phyloP scores from a whole-genome alignment of 1,284 basidiomycete genomes.

The Phenoliferia sp. region DNA sequence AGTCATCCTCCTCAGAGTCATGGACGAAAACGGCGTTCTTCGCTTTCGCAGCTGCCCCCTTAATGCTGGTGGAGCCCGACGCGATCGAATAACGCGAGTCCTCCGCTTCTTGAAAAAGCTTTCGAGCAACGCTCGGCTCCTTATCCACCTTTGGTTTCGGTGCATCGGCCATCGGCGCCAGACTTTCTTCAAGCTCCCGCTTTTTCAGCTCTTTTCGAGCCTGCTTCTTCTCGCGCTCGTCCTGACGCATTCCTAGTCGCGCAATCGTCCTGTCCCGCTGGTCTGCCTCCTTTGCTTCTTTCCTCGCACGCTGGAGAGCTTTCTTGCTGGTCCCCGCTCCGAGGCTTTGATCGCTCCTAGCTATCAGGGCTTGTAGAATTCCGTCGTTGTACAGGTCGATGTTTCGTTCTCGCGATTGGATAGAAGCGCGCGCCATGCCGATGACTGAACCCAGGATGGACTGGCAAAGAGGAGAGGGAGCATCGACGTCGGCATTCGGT shows the following conservation, averaged over 20 bases:
- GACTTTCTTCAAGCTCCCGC: not conserved
- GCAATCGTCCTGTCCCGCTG: slow-evolving; percentile 11
- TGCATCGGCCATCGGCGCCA: not conserved
- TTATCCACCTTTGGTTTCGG: not conserved
- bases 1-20: slow-evolving; percentile 3
- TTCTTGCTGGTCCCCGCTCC: not conserved
- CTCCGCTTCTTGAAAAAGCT: not conserved
- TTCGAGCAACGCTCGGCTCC: not conserved
- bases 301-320: not conserved
- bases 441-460: slow-evolving; percentile 25
- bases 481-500: slow-evolving; percentile 18
- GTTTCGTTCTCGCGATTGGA: slow-evolving; percentile 11
- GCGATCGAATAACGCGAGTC: slow-evolving; percentile 27
- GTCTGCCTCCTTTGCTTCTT: slow-evolving; percentile 13
- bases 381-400: slow-evolving; percentile 8
- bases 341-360: not conserved
- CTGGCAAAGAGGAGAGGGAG: slow-evolving; percentile 14
- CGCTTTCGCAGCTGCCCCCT: not conserved
- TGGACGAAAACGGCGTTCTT: not conserved
- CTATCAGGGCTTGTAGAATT: slow-evolving; percentile 18
- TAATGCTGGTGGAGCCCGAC: not conserved
- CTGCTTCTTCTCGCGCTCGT: slow-evolving; percentile 19
- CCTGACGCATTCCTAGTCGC: slow-evolving; percentile 5
- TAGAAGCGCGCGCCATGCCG: slow-evolving; percentile 18
- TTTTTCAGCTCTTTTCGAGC: slow-evolving; percentile 4